phyloP scores from a whole-genome alignment of 2,329 filamentous ascomycete species.

The Aspergillus pseudonomiae region DNA sequence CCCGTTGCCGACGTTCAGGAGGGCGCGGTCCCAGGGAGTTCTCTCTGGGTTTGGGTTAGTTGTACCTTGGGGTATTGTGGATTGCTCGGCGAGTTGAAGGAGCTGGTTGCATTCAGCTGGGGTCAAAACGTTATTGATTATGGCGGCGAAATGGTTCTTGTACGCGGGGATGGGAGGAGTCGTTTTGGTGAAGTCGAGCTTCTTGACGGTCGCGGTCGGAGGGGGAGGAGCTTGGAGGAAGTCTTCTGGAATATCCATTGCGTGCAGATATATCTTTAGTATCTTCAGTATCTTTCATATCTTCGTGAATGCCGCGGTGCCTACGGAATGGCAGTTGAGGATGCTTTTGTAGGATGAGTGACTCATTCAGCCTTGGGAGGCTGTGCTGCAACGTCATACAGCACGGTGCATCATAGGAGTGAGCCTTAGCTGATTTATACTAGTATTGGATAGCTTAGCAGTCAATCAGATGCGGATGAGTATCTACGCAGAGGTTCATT shows the following conservation, averaged over 20 bases:
- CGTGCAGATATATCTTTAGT: neutral
- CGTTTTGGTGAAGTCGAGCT: constrained; percentile 15
- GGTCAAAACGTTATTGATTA: constrained; percentile 16
- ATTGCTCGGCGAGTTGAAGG: constrained; percentile 53
- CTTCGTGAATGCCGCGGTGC: too few species aligned
- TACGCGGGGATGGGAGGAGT: constrained; percentile 16
- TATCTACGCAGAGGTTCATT: too few species aligned
- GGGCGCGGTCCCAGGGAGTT: constrained; percentile 65
- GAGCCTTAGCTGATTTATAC: too few species aligned
- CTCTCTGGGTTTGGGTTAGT: neutral
- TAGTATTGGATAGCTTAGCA: fast-evolving
- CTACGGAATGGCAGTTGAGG: neutral
- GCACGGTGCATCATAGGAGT: too few species aligned
- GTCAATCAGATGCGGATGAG: too few species aligned
- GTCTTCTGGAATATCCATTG: neutral
- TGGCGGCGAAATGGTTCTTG: constrained; percentile 15
- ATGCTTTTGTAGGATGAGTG: neutral
- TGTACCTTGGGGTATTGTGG: constrained; percentile 17
- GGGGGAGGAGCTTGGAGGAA: neutral
- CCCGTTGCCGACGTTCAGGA: constrained; percentile 67
- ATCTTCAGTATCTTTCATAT: neutral
- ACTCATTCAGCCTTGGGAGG: neutral
- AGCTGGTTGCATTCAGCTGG: constrained; percentile 43
- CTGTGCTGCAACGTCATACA: too few species aligned
- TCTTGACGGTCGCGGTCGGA: constrained; percentile 6